Evolutionary conservation across 345 rosid genomes (phyloP).

Genomic region (Moricandia arvensis): DNA sequence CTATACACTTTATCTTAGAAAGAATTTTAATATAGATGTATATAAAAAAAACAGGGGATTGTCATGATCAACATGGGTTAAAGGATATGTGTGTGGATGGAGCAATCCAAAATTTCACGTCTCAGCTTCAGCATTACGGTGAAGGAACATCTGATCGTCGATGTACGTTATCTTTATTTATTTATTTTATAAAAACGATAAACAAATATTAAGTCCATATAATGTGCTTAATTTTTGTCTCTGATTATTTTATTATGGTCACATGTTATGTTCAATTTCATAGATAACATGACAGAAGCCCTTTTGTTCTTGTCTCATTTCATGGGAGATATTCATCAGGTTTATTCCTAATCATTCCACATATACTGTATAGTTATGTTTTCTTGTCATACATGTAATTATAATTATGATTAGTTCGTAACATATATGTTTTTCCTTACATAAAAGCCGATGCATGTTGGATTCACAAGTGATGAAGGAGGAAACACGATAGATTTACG

Average conservation of each 20-base stretch:
- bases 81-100: constrained; percentile 79
- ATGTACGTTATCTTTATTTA: constrained; percentile 38
- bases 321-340: constrained; percentile 97
- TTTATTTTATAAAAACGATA: background rate
- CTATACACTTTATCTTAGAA: background rate
- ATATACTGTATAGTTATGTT: background rate
- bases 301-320: constrained; percentile 85
- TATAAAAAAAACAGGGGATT: constrained; percentile 62
- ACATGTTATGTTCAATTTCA: background rate
- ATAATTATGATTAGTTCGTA: background rate
- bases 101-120: constrained; percentile 81
- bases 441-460: constrained; percentile 81
- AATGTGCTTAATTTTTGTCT: background rate
- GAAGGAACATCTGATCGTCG: constrained; percentile 87
- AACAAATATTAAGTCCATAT: background rate
- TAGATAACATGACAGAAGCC: constrained; percentile 95
- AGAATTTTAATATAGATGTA: background rate
- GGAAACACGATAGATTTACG: constrained; percentile 82
- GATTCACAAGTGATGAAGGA: constrained; percentile 80
- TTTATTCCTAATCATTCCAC: constrained; percentile 9
- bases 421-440: background rate
- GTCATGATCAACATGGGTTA: constrained; percentile 61
- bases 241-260: background rate
- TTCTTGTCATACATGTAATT: background rate
- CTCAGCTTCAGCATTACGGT: constrained; percentile 83